Evolutionary conservation across 2,329 filamentous ascomycete species (phyloP), one percentile per base, ranked within the genome.

Genomic region (Pseudopithomyces maydicus): DNA sequence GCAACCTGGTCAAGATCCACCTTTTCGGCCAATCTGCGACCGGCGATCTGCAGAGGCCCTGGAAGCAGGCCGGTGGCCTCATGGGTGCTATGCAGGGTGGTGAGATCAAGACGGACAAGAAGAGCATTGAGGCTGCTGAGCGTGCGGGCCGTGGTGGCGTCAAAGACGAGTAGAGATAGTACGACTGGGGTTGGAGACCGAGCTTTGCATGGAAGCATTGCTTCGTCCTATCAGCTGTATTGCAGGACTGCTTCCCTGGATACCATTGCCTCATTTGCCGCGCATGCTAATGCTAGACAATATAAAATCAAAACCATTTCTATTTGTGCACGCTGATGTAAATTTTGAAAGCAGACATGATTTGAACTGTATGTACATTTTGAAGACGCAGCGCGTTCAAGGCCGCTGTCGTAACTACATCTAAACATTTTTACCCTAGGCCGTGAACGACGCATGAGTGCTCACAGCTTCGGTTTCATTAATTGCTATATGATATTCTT

Each of bases 1-100:
- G 89, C 81, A 98, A 97, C 84, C 83, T 97, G 70, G 86, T 95
- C 84, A 97, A 98, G 87, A 94, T 99, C 74, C 90, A 98, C 81
- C 68, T 99, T 63, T 90, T 93, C 64, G 93, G 93, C 72, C 83
- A 95, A 78, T 87, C 94, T 38, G 94, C 95, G 39, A 86, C 83
- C 56, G 95, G 94, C 53, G 95, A 99, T 64, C 86, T 99, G 68
- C 95, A 96, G 86, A 86, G 95, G 60, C 95, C 95, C 63, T 99
- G 96, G 89, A 99, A 98, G 88, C 85, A 88, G 49, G 79, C 85
- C 58, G 89, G 85, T 59, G 92, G 93, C 52, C 85, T 98, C 77
- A 92, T 96, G 90, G 87, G 86, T 67, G 87, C 88, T 59, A 85
- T 93, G 77, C 85, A 89, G 79, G 85, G 85, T 64, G 82, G 84